Percentiles rank a stretch among this genome's conserved stretches.
Conservation (phyloP, 495 filamentous ascomycete species). For the Neurospora tetraspora region DNA sequence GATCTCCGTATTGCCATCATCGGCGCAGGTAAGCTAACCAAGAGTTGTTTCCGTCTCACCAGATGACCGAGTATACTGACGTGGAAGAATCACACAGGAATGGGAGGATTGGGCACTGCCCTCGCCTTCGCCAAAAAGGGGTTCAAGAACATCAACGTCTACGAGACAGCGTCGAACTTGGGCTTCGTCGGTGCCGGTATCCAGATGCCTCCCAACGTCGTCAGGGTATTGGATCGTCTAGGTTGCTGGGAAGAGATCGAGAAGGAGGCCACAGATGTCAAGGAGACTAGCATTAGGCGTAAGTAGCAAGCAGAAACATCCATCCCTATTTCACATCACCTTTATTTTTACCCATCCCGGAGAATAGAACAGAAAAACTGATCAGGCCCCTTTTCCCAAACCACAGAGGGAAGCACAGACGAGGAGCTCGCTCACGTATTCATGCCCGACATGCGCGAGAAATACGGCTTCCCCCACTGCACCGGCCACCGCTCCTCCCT, state of each 20-base stretch:
- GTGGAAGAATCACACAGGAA: constrained; percentile 37
- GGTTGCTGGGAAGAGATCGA: constrained; percentile 62
- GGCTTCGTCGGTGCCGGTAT: constrained; percentile 79
- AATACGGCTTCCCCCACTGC: constrained; percentile 68
- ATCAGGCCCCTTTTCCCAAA: neutral
- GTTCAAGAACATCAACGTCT: constrained; percentile 63
- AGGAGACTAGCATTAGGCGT: constrained; percentile 35
- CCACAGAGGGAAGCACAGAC: constrained; percentile 54
- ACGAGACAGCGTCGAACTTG: constrained; percentile 60
- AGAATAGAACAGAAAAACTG: neutral
- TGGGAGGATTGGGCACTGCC: constrained; percentile 66
- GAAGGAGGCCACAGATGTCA: constrained; percentile 44
- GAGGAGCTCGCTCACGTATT: constrained; percentile 58
- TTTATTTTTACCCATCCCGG: neutral
- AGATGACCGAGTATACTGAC: constrained; percentile 3
- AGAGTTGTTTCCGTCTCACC: neutral
- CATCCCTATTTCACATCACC: neutral
- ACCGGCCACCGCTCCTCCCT: constrained; percentile 67
- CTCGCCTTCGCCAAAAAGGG: constrained; percentile 64
- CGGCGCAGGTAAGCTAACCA: constrained; percentile 27
- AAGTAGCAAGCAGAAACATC: neutral
- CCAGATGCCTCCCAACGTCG: constrained; percentile 74
- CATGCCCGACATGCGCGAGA: constrained; percentile 53
- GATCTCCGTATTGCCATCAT: constrained; percentile 34
- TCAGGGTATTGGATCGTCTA: constrained; percentile 57